Evolutionary conservation across 2,329 filamentous ascomycete genomes (phyloP).

Genomic region (Xylariales sp.): DNA sequence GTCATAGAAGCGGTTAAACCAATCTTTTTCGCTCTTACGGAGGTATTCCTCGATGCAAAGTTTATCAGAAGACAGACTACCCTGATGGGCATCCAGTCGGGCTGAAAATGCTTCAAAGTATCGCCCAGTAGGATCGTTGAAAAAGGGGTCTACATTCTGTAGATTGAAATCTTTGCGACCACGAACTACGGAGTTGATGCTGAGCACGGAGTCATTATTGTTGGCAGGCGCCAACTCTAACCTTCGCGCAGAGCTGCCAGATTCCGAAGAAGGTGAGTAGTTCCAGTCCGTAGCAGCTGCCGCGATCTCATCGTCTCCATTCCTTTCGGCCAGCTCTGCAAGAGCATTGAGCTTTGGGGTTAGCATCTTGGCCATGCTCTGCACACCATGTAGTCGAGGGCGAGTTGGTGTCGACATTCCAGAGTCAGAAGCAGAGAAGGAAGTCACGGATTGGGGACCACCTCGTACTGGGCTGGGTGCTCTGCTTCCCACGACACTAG

Average conservation of each 20-base stretch:
- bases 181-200: conserved; percentile 52
- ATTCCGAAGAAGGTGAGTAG: background rate
- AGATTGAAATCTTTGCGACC: conserved; percentile 58
- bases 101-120: conserved; percentile 56
- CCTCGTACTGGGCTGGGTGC: background rate
- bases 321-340: background rate
- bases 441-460: background rate
- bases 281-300: background rate
- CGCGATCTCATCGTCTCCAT: background rate
- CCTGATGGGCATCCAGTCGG: conserved; percentile 48
- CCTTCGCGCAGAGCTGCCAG: background rate
- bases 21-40: conserved; percentile 61
- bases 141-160: conserved; percentile 64
- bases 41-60: conserved; percentile 64
- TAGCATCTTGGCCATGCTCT: background rate
- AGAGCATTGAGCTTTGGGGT: background rate
- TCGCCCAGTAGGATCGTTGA: conserved; percentile 59
- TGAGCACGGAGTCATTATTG: conserved; percentile 40
- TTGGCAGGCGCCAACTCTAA: background rate
- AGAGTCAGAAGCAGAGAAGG: background rate
- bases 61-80: conserved; percentile 51
- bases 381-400: background rate
- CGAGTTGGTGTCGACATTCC: background rate
- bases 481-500: background rate
- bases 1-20: conserved; percentile 56